A percentile compares a stretch with the other conserved stretches of the same genome.
Evolutionary conservation across 805 yeast species (phyloP).

Genomic region (Wickerhamomyces hampshirensis): DNA sequence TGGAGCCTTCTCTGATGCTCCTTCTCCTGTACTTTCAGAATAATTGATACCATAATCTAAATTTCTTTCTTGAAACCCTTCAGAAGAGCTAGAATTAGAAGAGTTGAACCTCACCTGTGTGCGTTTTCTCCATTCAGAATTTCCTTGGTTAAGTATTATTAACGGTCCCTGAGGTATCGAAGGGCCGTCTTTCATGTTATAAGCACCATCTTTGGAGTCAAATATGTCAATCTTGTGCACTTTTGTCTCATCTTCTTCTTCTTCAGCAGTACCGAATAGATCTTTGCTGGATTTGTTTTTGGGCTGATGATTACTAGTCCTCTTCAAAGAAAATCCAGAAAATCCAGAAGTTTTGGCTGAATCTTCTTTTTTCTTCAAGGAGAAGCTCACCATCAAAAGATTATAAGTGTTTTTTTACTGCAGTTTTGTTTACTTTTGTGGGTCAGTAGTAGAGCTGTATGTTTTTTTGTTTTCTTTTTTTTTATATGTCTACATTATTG

Average conservation of each 20-base stretch:
- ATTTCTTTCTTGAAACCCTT: conserved; percentile 3
- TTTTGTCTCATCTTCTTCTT: conserved; percentile 18
- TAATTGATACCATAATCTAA: conserved; percentile 25
- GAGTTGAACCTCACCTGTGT: conserved; percentile 14
- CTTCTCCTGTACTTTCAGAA: not conserved
- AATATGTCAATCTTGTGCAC: conserved; percentile 19
- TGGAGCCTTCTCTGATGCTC: not conserved
- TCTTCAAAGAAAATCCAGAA: conserved; percentile 31
- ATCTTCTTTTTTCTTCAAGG: conserved; percentile 29
- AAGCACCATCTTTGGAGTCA: conserved; percentile 20
- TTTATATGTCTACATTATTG: conserved; percentile 1
- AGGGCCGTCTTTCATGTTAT: conserved; percentile 14
- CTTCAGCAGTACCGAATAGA: conserved; percentile 15
- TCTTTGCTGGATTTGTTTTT: conserved; percentile 5
- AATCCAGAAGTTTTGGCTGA: conserved; percentile 10
- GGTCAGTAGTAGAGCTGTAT: too few relatives aligned
- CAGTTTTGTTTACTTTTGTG: not conserved
- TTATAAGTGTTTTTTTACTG: not conserved
- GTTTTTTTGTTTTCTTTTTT: too few relatives aligned
- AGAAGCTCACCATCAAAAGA: conserved; percentile 31
- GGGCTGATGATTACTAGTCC: conserved; percentile 1
- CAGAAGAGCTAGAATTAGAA: not conserved
- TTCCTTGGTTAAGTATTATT: conserved; percentile 18
- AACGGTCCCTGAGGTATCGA: conserved; percentile 9
- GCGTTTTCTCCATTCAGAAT: conserved; percentile 16